Percentiles rank a stretch among this genome's conserved stretches.
phyloP scores from a whole-genome alignment of 257 asterid genomes.

The Anisodus acutangulus region DNA sequence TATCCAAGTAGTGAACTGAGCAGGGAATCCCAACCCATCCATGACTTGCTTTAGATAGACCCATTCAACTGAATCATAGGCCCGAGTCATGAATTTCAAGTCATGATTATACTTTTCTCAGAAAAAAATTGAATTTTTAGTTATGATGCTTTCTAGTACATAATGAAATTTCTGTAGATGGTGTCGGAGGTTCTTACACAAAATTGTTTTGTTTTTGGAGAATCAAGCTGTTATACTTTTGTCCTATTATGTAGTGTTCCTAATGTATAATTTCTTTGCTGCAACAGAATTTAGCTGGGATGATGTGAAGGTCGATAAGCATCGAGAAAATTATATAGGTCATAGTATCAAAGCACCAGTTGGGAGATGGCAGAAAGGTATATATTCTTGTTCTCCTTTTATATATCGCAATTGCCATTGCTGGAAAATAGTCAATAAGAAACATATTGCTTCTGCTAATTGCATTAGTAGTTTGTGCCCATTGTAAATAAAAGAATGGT shows the following conservation, averaged over 20 bases:
- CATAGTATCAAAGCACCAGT: slow-evolving; percentile 97
- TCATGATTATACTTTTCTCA: background rate
- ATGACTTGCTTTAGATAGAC: too few relatives aligned
- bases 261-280: slow-evolving; percentile 3
- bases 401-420: background rate
- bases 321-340: slow-evolving; percentile 85
- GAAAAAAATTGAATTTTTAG: background rate
- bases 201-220: background rate
- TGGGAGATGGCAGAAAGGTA: slow-evolving; percentile 99
- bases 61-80: too few relatives aligned
- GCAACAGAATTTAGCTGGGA: slow-evolving; percentile 96
- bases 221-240: background rate
- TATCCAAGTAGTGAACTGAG: too few relatives aligned
- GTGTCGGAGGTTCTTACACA: background rate
- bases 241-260: background rate
- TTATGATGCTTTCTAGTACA: background rate
- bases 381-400: background rate
- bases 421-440: background rate
- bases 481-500: background rate
- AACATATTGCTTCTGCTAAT: background rate
- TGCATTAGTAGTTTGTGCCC: background rate
- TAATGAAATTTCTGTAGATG: too few relatives aligned
- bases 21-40: too few relatives aligned
- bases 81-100: background rate
- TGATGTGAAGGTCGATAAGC: slow-evolving; percentile 94